phyloP scores from a whole-genome alignment of 2,329 filamentous ascomycete species.

The Xylariales sp. region DNA sequence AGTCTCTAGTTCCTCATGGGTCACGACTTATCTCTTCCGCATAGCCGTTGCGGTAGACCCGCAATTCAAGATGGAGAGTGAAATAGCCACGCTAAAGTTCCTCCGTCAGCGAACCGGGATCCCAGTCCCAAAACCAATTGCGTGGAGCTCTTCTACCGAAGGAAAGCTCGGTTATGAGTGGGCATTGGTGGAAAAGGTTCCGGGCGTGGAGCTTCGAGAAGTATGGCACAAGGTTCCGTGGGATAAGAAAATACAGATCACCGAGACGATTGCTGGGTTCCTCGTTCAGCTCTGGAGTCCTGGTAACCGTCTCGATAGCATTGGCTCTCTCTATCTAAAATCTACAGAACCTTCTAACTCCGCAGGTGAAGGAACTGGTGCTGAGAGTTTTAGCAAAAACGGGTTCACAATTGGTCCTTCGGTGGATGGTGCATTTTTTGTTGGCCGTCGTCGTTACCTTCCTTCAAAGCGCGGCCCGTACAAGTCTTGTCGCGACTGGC shows the following conservation, averaged over 20 bases:
- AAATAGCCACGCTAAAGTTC: conserved; percentile 1
- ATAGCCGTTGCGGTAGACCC: conserved; percentile 4
- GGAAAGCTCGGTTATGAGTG: conserved; percentile 3
- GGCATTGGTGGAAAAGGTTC: conserved; percentile 2
- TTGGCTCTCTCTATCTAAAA: conserved; percentile 1
- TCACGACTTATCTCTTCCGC: conserved; percentile 1
- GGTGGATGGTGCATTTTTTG: not conserved
- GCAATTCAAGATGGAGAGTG: conserved; percentile 4
- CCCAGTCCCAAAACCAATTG: conserved; percentile 4
- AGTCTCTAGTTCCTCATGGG: not conserved
- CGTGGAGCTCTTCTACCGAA: not conserved
- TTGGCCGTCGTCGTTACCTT: not conserved
- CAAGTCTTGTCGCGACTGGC: too few species aligned
- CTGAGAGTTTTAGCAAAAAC: not conserved
- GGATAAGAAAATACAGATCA: conserved; percentile 1
- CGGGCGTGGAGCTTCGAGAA: not conserved
- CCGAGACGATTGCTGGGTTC: conserved; percentile 1
- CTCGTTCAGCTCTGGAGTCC: conserved; percentile 1
- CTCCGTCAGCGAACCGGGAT: not conserved
- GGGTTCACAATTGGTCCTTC: not conserved
- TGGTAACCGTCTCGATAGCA: not conserved
- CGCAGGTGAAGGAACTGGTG: not conserved
- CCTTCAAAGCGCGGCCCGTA: too few species aligned
- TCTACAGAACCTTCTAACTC: not conserved
- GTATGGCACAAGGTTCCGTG: conserved; percentile 3